Conservation (phyloP, 106 monocot species). For the Ottelia alismoides region DNA sequence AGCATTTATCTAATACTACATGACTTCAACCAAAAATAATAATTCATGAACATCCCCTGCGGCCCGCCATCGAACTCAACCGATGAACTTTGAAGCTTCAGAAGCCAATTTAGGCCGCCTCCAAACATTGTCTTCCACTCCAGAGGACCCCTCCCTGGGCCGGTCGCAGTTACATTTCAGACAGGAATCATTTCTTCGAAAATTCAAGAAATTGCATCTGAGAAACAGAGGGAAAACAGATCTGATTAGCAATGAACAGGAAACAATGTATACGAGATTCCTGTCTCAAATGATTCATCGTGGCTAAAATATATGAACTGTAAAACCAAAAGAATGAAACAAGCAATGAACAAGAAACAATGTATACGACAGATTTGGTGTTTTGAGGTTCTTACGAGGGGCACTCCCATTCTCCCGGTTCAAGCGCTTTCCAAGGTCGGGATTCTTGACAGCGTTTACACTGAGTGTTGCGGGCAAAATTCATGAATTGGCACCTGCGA, state of each 20-base stretch:
- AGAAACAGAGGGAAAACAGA: neutral
- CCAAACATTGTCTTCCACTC: neutral
- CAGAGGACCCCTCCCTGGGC: neutral
- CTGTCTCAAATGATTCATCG: no score
- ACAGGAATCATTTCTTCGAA: constrained; percentile 8
- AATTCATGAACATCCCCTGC: no score
- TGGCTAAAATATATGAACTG: no score
- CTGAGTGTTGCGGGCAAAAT: constrained; percentile 14
- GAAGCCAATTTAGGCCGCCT: neutral
- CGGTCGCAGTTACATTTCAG: constrained; percentile 11
- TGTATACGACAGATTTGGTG: neutral
- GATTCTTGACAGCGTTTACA: constrained; percentile 16
- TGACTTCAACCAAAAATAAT: no score
- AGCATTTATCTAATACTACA: no score
- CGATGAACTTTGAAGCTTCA: no score
- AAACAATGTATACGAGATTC: neutral
- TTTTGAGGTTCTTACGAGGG: constrained; percentile 6
- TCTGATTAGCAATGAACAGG: neutral
- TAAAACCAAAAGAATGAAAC: no score
- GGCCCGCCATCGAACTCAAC: no score
- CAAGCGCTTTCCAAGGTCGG: constrained; percentile 8
- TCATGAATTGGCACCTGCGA: constrained; percentile 24
- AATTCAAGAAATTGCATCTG: constrained; percentile 20
- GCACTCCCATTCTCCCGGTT: constrained; percentile 31
- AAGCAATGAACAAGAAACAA: no score